Base-by-base conservation (phyloP, 345 rosid genomes). In the Camelina laxa region DNA sequence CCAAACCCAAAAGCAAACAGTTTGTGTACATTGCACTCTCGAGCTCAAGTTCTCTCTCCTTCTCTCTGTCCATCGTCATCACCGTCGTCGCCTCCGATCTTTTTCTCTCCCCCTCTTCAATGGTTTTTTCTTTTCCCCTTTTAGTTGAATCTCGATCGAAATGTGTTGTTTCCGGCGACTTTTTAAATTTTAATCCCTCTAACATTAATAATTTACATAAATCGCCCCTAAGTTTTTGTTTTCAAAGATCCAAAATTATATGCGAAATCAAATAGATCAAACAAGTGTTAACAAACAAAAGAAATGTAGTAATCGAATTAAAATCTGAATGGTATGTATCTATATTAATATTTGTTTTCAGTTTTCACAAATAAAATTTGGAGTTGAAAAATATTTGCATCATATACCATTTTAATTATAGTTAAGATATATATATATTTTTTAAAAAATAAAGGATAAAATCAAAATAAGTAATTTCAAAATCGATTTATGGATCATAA, bases 11-110 rank as follows among this genome's bases (percentile, higher is more conserved):
- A 45, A 95, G 84, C 82, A 89, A 81, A 42, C 98, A 95, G 83
- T 95, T 95, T 16, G 99, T 95, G 87, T 95, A 95, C 99, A 95
- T 90, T 90, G 99, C 97, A 74, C 98, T 92, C 88, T 95, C 99
- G 17, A 95, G 94, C 89, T 90, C 98, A 21, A 89, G 80, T 84
- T 95, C 99, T 82, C 99, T 90, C 82, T 95, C 99, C 91, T 92
- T 95, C 81, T 95, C 99, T 85, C 97, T 85, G 76, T 92, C 99
- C 96, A 95, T 95, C 86, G 91, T 89, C 96, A 95, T 95, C 87
- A 82, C 87, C 75, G 73, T 66, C 70, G 68, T 59, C 75, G 73
- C 44, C 73, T 65, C 73, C 69, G 64, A 77, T 71, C 73, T 39
- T 50, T 63, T 39, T 61, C 80, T 65, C 64, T 45, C 30, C 24